Evolutionary conservation across 768 basidiomycete species (phyloP).

Genomic region (Boletus rex-veris): DNA sequence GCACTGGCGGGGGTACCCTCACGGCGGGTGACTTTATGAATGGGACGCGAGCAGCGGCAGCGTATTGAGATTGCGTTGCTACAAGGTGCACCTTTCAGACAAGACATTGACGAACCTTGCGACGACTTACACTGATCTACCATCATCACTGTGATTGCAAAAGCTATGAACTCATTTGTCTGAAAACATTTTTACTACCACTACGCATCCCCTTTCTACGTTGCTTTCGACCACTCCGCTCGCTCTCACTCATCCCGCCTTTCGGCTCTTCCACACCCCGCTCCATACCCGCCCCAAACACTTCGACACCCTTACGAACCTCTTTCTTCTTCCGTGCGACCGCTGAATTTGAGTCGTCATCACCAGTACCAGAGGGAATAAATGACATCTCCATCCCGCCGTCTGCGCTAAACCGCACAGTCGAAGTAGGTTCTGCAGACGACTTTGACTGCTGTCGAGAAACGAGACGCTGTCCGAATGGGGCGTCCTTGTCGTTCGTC

Average conservation of each 20-base stretch:
- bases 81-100: neutral
- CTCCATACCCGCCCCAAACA: constrained; percentile 89
- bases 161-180: constrained; percentile 27
- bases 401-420: constrained; percentile 37
- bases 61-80: constrained; percentile 62
- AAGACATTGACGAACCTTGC: neutral
- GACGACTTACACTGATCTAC: constrained; percentile 21
- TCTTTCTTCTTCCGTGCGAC: constrained; percentile 34
- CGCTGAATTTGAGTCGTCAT: constrained; percentile 1
- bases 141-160: constrained; percentile 5
- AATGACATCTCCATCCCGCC: constrained; percentile 85
- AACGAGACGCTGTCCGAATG: constrained; percentile 68
- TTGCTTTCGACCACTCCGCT: constrained; percentile 74
- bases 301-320: constrained; percentile 61
- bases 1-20: constrained; percentile 76
- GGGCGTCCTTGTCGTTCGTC: constrained; percentile 47
- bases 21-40: constrained; percentile 92
- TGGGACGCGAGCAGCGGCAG: constrained; percentile 70
- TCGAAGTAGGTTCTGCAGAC: constrained; percentile 13
- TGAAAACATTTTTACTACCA: constrained; percentile 85
- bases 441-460: constrained; percentile 18
- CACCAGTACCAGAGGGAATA: constrained; percentile 49
- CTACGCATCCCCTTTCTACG: constrained; percentile 79
- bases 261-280: constrained; percentile 56
- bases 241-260: constrained; percentile 54